Conservation (phyloP, 306 rosid species). For the Potentilla sterilis region DNA sequence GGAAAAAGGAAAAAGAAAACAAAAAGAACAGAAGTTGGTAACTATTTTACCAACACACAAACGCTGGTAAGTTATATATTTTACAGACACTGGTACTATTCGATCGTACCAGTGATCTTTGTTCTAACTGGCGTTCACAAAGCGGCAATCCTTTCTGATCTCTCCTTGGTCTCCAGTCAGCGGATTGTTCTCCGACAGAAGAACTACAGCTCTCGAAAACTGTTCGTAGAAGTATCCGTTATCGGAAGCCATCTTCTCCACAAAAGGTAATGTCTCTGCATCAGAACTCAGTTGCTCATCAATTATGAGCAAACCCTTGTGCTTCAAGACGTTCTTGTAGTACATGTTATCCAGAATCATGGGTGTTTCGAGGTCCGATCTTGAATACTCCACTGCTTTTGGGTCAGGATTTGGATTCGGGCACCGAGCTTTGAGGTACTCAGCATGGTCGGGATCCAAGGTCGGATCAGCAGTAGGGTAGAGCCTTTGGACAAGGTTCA, state of each 20-base stretch:
- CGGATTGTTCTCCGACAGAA: conserved; percentile 69
- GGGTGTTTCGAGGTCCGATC: conserved; percentile 66
- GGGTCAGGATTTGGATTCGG: conserved; percentile 69
- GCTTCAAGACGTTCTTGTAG: conserved; percentile 58
- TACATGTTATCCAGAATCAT: conserved; percentile 77
- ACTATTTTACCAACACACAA: not conserved
- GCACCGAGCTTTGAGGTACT: conserved; percentile 62
- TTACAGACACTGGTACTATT: not conserved
- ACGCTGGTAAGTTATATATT: not conserved
- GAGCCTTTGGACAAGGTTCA: conserved; percentile 53
- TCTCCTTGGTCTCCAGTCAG: conserved; percentile 57
- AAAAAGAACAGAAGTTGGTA: not conserved
- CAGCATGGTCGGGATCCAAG: conserved; percentile 49
- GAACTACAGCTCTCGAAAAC: conserved; percentile 51
- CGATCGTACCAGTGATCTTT: not conserved
- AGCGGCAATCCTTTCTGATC: conserved; percentile 77
- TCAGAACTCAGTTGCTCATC: conserved; percentile 62
- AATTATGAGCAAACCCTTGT: conserved; percentile 64
- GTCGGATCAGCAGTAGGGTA: conserved; percentile 66
- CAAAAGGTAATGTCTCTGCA: conserved; percentile 61
- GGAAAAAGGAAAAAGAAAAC: not conserved
- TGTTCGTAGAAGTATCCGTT: conserved; percentile 63
- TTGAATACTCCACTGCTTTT: conserved; percentile 40
- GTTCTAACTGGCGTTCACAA: conserved; percentile 35
- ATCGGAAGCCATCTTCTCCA: conserved; percentile 68